A percentile compares a stretch with the other conserved stretches of the same genome.
Conservation (phyloP, 1,284 basidiomycete species). For the Naganishia cerealis region DNA sequence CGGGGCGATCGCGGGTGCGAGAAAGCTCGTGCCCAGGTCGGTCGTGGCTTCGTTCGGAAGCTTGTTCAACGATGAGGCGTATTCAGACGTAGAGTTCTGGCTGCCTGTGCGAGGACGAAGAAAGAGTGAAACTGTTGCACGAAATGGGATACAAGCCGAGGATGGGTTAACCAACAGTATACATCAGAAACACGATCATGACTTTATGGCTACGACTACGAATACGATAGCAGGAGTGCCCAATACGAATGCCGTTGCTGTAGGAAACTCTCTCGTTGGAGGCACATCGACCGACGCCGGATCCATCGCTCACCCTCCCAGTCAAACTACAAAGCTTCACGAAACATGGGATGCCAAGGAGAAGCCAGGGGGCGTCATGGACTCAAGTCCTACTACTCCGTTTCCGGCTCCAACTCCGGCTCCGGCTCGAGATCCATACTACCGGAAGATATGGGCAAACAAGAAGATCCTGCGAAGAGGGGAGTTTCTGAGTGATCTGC, state of each 20-base stretch:
- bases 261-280: neutral
- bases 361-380: neutral
- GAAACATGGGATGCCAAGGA: neutral
- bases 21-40: conserved; percentile 48
- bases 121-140: conserved; percentile 38
- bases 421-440: conserved; percentile 6
- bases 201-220: conserved; percentile 6
- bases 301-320: neutral
- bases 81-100: conserved; percentile 78
- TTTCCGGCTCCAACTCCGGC: neutral
- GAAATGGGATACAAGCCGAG: no score
- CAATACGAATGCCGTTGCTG: neutral
- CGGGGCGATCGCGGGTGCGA: conserved; percentile 48
- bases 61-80: conserved; percentile 71
- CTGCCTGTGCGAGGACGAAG: conserved; percentile 58
- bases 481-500: conserved; percentile 67
- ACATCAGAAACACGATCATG: neutral
- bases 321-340: neutral
- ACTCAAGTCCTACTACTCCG: neutral
- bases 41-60: conserved; percentile 63
- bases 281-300: conserved; percentile 2
- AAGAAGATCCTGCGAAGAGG: conserved; percentile 67
- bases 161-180: neutral
- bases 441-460: conserved; percentile 58
- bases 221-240: neutral